phyloP scores from a whole-genome alignment of 169 alveolate genomes.

The Plasmodium cynomolgi region DNA sequence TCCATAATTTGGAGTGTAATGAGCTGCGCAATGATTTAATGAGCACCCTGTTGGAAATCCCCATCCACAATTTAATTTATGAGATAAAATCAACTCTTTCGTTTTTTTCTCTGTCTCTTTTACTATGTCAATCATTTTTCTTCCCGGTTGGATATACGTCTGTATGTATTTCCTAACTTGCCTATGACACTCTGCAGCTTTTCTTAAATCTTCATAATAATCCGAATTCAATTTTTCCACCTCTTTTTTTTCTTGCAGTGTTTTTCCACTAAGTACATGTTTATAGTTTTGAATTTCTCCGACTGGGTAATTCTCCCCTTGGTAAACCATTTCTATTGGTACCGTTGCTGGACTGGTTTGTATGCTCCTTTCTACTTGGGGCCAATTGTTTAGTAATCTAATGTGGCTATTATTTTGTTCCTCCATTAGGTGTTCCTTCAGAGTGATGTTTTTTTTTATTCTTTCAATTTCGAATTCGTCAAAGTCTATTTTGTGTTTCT shows the following conservation, averaged over 20 bases:
- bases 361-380: conserved; percentile 69
- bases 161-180: conserved; percentile 98
- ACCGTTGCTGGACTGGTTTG: conserved; percentile 88
- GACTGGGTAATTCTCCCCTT: conserved; percentile 73
- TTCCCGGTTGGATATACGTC: conserved; percentile 93
- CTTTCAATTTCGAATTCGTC: conserved; percentile 22
- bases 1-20: conserved; percentile 98
- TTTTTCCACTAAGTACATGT: conserved; percentile 42
- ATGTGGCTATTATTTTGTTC: conserved; percentile 83
- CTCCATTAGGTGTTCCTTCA: conserved; percentile 63
- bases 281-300: conserved; percentile 76
- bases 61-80: conserved; percentile 98
- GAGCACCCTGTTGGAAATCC: conserved; percentile 99
- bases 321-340: conserved; percentile 81
- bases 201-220: conserved; percentile 93
- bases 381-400: conserved; percentile 84
- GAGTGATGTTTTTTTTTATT: conserved; percentile 25
- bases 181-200: conserved; percentile 99
- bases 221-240: conserved; percentile 89
- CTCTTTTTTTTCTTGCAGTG: conserved; percentile 92
- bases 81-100: conserved; percentile 94
- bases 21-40: conserved; percentile 99
- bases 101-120: conserved; percentile 96
- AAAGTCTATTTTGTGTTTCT: conserved; percentile 25
- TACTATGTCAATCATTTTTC: conserved; percentile 94